Evolutionary conservation across 108 stramenopile species (phyloP), one percentile per base, ranked within the genome.

Genomic region (Phaeodactylum tricornutum): DNA sequence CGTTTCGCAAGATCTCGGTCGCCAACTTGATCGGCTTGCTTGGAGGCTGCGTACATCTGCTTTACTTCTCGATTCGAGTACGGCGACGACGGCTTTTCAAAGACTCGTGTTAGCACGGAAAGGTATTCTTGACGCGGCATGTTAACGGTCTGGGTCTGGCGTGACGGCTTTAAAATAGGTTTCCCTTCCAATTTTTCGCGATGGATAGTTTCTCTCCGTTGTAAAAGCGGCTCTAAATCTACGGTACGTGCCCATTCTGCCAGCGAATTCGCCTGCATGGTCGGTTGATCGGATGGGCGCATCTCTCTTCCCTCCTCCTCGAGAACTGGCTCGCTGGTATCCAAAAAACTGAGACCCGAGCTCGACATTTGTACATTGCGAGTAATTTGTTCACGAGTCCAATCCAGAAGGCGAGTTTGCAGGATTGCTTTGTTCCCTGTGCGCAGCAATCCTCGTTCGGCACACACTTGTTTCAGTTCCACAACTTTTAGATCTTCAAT

Each of bases 21-120:
- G 36, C 86, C 86, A 3, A 53, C 49, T 43, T 87, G 73, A 63
- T 87, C 86, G 27, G 81, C 79, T 12, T 55, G 36, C 46, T 83
- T 83, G 12, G 74, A 57, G n/a, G 77, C 66, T 7, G 64, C 43
- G 62, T 87, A 87, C 54, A 83, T 56, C 55, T 81, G 71, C 19
- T 75, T 63, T 25, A 79, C 65, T 25, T 82, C 71, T 28, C 53
- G 48, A 43, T 81, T 77, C 29, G 77, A 65, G 43, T 61, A 73
- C 15, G 28, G 64, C 19, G 76, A 64, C 6, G 79, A 67, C 2
- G 69, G 72, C 17, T 62, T 50, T 26, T 82, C 59, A 47, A 80
- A 72, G 6, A 72, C 63, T 41, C 71, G 55, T 26, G 62, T 57
- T 30, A 82, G 40, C 20, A 65, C 58, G 5, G 62, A 44, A 12